phyloP scores from a whole-genome alignment of 345 rosid genomes.

The Brassica rapa region DNA sequence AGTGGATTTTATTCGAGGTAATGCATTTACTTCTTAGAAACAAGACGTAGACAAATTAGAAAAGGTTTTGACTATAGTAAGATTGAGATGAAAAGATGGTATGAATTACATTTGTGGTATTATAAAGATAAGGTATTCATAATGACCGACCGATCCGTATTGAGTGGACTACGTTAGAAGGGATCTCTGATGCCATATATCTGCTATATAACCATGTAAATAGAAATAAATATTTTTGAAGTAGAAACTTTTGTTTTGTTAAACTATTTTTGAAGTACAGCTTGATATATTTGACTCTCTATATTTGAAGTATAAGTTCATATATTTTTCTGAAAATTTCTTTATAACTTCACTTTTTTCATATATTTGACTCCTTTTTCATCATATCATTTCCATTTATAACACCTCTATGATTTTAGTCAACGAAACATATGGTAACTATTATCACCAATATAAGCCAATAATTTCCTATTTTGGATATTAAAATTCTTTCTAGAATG shows the following conservation, averaged over 20 bases:
- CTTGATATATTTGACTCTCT: background rate
- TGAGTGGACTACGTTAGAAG: conserved; percentile 8
- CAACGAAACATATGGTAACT: background rate
- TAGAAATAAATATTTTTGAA: background rate
- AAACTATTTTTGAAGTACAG: background rate
- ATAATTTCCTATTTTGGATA: background rate
- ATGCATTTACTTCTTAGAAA: background rate
- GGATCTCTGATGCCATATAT: background rate
- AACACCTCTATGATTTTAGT: background rate
- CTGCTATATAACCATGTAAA: background rate
- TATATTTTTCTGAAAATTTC: background rate
- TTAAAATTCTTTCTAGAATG: background rate
- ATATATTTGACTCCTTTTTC: background rate
- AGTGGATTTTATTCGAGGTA: conserved; percentile 11
- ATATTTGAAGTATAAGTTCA: background rate
- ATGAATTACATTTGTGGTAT: background rate
- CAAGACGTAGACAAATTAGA: background rate
- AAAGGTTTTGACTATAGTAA: conserved; percentile 10
- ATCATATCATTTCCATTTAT: background rate
- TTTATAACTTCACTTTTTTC: background rate
- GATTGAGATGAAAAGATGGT: background rate
- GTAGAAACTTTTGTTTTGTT: background rate
- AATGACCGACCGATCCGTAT: background rate
- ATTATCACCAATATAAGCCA: background rate
- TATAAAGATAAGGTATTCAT: conserved; percentile 13